Evolutionary conservation across 306 rosid species (phyloP), one percentile per base, ranked within the genome.

Genomic region (Cicer arietinum): DNA sequence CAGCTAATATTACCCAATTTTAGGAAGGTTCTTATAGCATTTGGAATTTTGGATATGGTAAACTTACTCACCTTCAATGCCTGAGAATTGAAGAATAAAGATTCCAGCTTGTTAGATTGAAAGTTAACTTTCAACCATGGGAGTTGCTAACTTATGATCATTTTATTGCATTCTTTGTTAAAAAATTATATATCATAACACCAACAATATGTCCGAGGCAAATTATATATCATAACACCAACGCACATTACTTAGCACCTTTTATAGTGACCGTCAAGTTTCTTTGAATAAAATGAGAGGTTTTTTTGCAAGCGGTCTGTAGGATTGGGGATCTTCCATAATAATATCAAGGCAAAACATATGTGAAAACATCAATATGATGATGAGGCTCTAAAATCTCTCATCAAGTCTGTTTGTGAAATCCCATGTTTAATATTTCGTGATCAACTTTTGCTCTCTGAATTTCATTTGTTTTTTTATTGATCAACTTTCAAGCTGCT

Each of bases 31-130:
- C 42, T 18, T 40, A 59, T 45, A 18, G 70, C 35, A 30, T 30
- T 30, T 30, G 37, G 37, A 30, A 30, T 30, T 61, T 61, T 50
- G 53, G 20, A 52, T 59, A 52, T 53, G 74, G 30, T 52, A 61
- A 71, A 56, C 59, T 16, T 56, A 44, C 69, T 62, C 54, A 45
- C 45, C 46, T 41, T 45, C 47, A 45, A 20, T 67, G 35, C 70
- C 56, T 72, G 44, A 42, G 17, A 37, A 66, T 54, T 30, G 67
- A 73, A 71, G 53, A 77, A 66, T 51, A 58, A 17, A 10, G 47
- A 73, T 50, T 35, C 39, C 40, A 18, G 2, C 16, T 45, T 16
- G 46, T 45, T 45, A 37, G 73, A 48, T 70, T 30, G 46, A 45
- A 50, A 14, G 18, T 71, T 54, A 46, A 54, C 58, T 48, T 57